Evolutionary conservation across 768 basidiomycete genomes (phyloP), one percentile per base, ranked within the genome.

Genomic region (Phylloporus rhodoxanthus): DNA sequence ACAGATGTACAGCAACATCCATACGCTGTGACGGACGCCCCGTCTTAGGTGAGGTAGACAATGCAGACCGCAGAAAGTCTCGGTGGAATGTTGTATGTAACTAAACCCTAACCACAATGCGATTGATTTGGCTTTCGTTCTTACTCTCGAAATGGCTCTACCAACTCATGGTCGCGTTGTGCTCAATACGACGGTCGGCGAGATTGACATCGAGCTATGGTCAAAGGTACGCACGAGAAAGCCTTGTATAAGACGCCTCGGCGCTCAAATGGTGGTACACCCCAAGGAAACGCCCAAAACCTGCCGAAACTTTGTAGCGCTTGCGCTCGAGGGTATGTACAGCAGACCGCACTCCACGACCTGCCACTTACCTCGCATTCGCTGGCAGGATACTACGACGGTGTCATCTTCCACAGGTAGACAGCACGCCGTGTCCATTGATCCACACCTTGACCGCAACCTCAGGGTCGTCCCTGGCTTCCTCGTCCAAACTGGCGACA

Each of bases 401-500:
- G 89, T 29, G 86, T 92, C 47, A 88, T 95, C 41, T 97, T 97
- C 58, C 93, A 96, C 69, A 81, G 94, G 87, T 88, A 60, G 20
- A 68, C 29, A 17, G 19, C 39, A 32, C 30, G 9, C n/a, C 42
- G 8, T 50, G 8, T 45, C 37, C 23, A 40, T 21, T 30, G 36
- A 43, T 8, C 33, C 32, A 40, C 19, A 9, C 10, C 44, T 14
- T 7, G 39, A 13, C 29, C 3, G 41, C 17, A 19, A 30, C 17
- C 28, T 0, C 51, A 86, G 87, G n/a, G 75, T 97, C 33, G 87
- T 97, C 2, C 88, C 93, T 1, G 81, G 84, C 15, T 96, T 98
- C 67, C 80, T 97, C 38, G 87, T 96, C 1, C 96, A 98, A 66
- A 93, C 93, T 2, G 95, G 95, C 15, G 95, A 98, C 65, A 84